Base-by-base conservation (phyloP, 345 rosid species). In the Mercurialis annua region DNA sequence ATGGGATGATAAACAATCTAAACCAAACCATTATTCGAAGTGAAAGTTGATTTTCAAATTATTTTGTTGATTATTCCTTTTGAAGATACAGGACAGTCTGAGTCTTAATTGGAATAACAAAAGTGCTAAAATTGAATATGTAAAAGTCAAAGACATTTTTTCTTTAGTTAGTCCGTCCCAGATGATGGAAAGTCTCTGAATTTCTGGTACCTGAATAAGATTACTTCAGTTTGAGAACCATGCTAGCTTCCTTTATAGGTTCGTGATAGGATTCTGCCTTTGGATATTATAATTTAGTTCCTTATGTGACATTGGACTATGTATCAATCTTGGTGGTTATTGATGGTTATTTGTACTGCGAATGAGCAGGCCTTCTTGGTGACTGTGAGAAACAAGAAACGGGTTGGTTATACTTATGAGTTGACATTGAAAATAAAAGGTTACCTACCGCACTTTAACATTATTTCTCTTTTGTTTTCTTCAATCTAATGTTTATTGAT, bases 301-400 rank as follows among this genome's bases (percentile, higher is more conserved):
- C 11, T 15, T 55, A n/a, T n/a, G 21, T 58, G 44, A 14, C 36
- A 33, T 34, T 58, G 26, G 40, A n/a, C 8, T 6, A 40, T 55
- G 23, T 24, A 40, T 10, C 20, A 14, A 46, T 26, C 26, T 48
- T n/a, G 18, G 18, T 30, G 30, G 60, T 42, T 18, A 38, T 17
- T 53, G 52, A 34, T 59, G 66, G 56, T 23, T 24, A 50, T 8
- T 23, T 70, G 56, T 23, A 31, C 55, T 23, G 33, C 55, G 48
- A 10, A 18, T 78, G 58, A 54, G 59, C 83, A 93, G 98, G 98
- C 98, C 26, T 87, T 85, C 78, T 81, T 90, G 86, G 92, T 90
- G 61, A 90, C 90, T 4, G 97, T 90, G 36, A 85, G 97, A 59
- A 93, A 89, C 74, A 93, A 87, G 84, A 93, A 89, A 79, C 83